A percentile compares a stretch with the other conserved stretches of the same genome.
Conservation (phyloP, 495 filamentous ascomycete genomes). For the Immersiella caudata region DNA sequence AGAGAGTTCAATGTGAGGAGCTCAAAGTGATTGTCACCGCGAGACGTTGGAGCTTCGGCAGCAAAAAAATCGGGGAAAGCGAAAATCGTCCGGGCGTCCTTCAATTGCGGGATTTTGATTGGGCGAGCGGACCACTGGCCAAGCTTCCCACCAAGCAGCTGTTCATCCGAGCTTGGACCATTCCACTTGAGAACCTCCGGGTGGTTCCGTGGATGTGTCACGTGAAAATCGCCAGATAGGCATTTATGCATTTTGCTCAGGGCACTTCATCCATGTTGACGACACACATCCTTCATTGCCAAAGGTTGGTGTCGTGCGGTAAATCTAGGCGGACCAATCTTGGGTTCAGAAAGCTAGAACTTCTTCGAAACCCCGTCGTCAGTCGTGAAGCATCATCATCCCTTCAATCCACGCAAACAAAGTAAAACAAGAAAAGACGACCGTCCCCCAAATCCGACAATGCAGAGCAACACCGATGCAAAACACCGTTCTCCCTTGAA, state of each 20-base stretch:
- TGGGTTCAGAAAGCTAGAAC: not conserved
- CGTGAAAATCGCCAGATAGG: not conserved
- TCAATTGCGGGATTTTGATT: conserved; percentile 51
- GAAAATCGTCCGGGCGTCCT: conserved; percentile 47
- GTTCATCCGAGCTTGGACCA: not conserved
- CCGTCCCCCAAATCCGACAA: not conserved
- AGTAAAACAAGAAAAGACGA: not conserved
- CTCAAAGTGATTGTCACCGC: conserved; percentile 34
- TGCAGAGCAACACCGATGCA: conserved; percentile 2
- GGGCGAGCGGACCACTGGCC: conserved; percentile 26
- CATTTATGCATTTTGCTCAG: not conserved
- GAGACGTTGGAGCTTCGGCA: conserved; percentile 37
- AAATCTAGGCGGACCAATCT: not conserved
- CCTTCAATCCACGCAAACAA: not conserved
- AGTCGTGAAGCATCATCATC: not conserved
- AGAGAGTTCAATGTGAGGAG: not conserved
- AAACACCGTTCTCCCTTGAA: not conserved
- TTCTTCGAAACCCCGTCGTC: not conserved
- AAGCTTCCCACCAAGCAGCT: not conserved
- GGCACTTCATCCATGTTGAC: not conserved
- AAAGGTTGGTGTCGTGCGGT: not conserved
- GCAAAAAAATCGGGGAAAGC: conserved; percentile 41
- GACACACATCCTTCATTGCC: not conserved
- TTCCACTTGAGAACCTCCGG: conserved; percentile 1
- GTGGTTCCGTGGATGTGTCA: conserved; percentile 10